Evolutionary conservation across 192 early-diverging fungal species (phyloP).

Genomic region (Coemansia sp.): DNA sequence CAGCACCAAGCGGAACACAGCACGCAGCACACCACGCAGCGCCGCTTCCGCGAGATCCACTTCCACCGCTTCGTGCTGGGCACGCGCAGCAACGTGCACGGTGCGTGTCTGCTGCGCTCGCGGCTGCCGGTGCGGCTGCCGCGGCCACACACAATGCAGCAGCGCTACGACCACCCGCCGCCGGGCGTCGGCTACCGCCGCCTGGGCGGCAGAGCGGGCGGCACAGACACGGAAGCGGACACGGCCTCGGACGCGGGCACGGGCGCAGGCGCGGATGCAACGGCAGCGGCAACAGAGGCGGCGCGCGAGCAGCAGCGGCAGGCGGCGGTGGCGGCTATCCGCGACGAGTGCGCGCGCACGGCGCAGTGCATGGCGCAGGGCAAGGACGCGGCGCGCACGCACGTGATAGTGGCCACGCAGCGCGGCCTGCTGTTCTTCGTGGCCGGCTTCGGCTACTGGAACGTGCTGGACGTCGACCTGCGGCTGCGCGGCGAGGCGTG

Average conservation of each 20-base stretch:
- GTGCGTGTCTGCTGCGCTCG: constrained; percentile 41
- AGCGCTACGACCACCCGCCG: constrained; percentile 41
- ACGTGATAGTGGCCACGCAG: constrained; percentile 49
- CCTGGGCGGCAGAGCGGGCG: background rate
- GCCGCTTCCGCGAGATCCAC: constrained; percentile 51
- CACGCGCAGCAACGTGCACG: constrained; percentile 50
- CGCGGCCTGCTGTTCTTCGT: constrained; percentile 40
- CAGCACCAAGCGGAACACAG: no score
- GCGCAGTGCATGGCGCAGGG: constrained; percentile 20
- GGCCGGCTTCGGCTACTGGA: constrained; percentile 53
- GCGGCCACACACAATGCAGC: constrained; percentile 48
- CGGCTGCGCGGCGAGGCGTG: constrained; percentile 39
- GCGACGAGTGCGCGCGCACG: constrained; percentile 25
- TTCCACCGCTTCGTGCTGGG: constrained; percentile 48
- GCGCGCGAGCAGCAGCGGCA: constrained; percentile 20
- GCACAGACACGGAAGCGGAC: constrained; percentile 15
- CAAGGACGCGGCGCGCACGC: constrained; percentile 29
- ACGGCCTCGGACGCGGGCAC: background rate
- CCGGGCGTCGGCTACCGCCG: constrained; percentile 45
- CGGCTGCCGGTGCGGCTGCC: constrained; percentile 46
- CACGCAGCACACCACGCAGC: constrained; percentile 3
- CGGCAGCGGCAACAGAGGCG: constrained; percentile 5
- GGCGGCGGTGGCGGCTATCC: constrained; percentile 16
- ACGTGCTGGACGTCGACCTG: constrained; percentile 42
- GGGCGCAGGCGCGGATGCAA: no score